Evolutionary conservation across 2,329 filamentous ascomycete species (phyloP), one percentile per base, ranked within the genome.

Genomic region (Epichloe aotearoae): DNA sequence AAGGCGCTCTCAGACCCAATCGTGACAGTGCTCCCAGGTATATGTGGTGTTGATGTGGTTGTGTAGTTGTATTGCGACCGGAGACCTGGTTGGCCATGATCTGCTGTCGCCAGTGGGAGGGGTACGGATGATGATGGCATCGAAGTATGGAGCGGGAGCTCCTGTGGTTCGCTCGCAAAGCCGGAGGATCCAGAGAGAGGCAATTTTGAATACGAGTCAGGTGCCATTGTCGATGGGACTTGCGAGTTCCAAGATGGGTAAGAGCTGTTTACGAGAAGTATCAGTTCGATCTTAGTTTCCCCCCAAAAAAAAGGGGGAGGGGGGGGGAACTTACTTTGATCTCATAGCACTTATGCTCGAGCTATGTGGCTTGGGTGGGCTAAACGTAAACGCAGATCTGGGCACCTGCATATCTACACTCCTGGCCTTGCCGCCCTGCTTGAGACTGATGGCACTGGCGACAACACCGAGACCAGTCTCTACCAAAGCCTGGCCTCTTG

Each of bases 401-500:
- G 78, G 77, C 50, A 79, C 64, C 54, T 80, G 76, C 56, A 79
- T 65, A 53, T 79, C 76, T 36, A 78, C 61, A 39, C 61, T 61
- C 46, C 76, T 69, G 4, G 73, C 62, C 60, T 80, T 78, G 23
- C 67, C 66, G 49, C 80, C 77, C 50, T 76, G 73, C 61, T 80
- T 80, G 45, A 74, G 69, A 2, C 69, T 67, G 41, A 80, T 60
- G 10, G 77, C 73, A 6, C 78, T 77, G 5, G 78, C 77, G 43
- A 81, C 77, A 52, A 82, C 78, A 6, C 78, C 77, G 34, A 81
- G 61, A 3, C 78, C 78, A 0, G 76, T 80, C 62, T 81, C 78
- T n/a, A 82, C 78, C 45, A 83, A 69, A 37, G 82, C 82, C 64
- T 93, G 90, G 40, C 88, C 82, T n/a, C 84, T 77, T 30, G 86